phyloP scores from a whole-genome alignment of 345 rosid genomes.

The Geranium rotundifolium region DNA sequence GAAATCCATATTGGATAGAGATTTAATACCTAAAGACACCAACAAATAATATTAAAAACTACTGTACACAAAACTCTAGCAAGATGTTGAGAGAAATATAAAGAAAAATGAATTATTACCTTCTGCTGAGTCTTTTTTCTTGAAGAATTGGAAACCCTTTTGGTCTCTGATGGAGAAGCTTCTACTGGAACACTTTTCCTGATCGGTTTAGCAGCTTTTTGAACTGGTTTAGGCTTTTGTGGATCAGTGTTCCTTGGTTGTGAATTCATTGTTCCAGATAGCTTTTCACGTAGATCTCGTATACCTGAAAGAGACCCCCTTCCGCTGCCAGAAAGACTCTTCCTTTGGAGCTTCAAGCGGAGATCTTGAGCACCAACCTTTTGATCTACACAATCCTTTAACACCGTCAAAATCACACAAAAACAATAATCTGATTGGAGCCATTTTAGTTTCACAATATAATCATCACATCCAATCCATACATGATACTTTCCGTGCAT shows the following conservation, averaged over 20 bases:
- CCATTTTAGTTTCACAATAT: conserved; percentile 18
- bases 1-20: not conserved
- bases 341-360: conserved; percentile 85
- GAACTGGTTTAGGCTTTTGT: conserved; percentile 35
- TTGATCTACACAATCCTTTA: conserved; percentile 49
- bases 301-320: conserved; percentile 41
- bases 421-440: conserved; percentile 23
- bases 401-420: conserved; percentile 25
- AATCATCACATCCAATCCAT: conserved; percentile 30
- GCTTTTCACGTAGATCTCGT: conserved; percentile 78
- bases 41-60: not conserved
- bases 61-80: not conserved
- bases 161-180: conserved; percentile 42
- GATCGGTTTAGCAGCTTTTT: conserved; percentile 38
- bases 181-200: conserved; percentile 54
- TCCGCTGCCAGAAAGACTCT: conserved; percentile 37
- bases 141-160: conserved; percentile 29
- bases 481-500: conserved; percentile 57
- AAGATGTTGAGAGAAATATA: too few species aligned
- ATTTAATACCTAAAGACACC: not conserved
- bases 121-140: conserved; percentile 61
- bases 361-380: conserved; percentile 67
- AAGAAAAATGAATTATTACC: conserved; percentile 25
- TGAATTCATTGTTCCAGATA: conserved; percentile 62
- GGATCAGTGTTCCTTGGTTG: conserved; percentile 47